phyloP scores from a whole-genome alignment of 2,329 filamentous ascomycete genomes.

The Colletotrichum musicola region DNA sequence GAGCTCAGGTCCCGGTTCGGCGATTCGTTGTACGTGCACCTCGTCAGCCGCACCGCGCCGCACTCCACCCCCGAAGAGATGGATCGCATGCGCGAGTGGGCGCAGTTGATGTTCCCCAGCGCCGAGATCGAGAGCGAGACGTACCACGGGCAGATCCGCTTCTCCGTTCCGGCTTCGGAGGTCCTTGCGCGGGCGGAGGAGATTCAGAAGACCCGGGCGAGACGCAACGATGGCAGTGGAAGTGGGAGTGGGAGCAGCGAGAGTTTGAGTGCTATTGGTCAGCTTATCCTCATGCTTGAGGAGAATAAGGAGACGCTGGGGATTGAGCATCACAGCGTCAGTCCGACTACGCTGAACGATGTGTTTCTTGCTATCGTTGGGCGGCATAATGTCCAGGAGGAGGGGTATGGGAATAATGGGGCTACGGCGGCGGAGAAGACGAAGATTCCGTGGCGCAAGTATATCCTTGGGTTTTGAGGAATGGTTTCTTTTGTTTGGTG shows the following conservation, averaged over 20 bases:
- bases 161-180: slow-evolving; percentile 42
- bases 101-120: slow-evolving; percentile 68
- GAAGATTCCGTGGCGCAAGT: slow-evolving; percentile 28
- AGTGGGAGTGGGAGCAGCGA: too few relatives aligned
- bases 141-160: slow-evolving; percentile 46
- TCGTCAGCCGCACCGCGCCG: slow-evolving; percentile 81
- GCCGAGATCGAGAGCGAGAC: slow-evolving; percentile 76
- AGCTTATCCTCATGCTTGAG: slow-evolving; percentile 80
- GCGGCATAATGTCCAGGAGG: slow-evolving; percentile 82
- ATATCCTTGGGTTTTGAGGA: slow-evolving; percentile 12
- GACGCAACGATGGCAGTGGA: not conserved
- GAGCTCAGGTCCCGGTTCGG: slow-evolving; percentile 81
- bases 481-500: not conserved
- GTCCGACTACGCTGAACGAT: slow-evolving; percentile 90
- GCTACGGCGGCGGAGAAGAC: not conserved
- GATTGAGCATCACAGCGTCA: slow-evolving; percentile 88
- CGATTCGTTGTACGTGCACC: slow-evolving; percentile 82
- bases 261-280: slow-evolving; percentile 68
- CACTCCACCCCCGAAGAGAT: slow-evolving; percentile 79
- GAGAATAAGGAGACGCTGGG: slow-evolving; percentile 75
- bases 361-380: slow-evolving; percentile 90
- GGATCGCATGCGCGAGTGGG: slow-evolving; percentile 74
- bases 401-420: slow-evolving; percentile 60
- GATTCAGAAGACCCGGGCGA: not conserved
- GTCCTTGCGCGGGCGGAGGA: slow-evolving; percentile 2